Base-by-base conservation (phyloP, 345 rosid species). In the Erodium maritimum region DNA sequence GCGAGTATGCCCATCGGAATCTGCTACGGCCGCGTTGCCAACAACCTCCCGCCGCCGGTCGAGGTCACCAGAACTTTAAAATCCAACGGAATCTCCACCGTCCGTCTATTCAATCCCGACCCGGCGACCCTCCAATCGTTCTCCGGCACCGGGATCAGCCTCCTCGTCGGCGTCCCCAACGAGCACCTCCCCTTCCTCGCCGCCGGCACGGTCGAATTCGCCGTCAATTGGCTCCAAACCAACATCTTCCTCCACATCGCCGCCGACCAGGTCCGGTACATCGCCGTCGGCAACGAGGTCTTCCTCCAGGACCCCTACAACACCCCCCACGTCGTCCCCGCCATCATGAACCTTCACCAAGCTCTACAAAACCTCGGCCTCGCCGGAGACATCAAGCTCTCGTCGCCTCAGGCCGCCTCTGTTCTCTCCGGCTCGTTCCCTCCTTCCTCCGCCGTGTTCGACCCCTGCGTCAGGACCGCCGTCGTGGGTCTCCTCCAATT, bases 231-330 rank as follows among this genome's bases (percentile, higher is more conserved):
- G 46, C 46, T 37, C 46, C 46, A 11, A 37, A 5, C 46, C 46
- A 37, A 37, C 46, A 11, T 37, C 46, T 11, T 37, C 46, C 46
- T 37, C 46, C 46, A 37, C 46, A 11, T 37, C 46, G 13, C 46
- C 46, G 14, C 46, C 46, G 46, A 37, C 46, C 46, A 37, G 69
- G 61, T 74, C 42, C 66, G 57, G 18, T 66, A 70, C 59, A 67
- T 69, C 11, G 71, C 74, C 5, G 78, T 74, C 52, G 78, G 78
- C 6, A 69, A 69, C 21, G 78, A 74, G 66, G 72, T 70, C 23
- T 74, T 74, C 63, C 64, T 70, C 23, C 67, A 58, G 56, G 74
- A 74, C 17, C 61, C 74, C 0, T 62, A 60, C 60, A 70, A 73
- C 52, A 22, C 76, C 54, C 73, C 66, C 2, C 55, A 59, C n/a